Evolutionary conservation across 2,329 filamentous ascomycete species (phyloP), one percentile per base, ranked within the genome.

Genomic region (Fusarium napiforme): DNA sequence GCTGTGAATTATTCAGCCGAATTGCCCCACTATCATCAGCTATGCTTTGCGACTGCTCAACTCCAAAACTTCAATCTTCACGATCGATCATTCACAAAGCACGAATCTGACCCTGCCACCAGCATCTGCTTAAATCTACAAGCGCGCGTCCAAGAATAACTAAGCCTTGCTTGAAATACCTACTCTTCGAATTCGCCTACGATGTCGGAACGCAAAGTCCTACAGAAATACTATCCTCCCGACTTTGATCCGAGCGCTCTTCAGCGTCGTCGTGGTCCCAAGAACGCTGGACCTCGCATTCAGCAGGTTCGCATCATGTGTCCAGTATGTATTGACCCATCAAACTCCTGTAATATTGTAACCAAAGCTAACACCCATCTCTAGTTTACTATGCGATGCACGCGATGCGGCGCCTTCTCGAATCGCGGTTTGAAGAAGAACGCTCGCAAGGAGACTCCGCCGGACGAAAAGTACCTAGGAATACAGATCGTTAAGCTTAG

Each of bases 191-290:
- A 32, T 37, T 39, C 57, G 70, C 32, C 79, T 84, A 85, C 76
- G 77, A 96, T 96, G 94, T 95, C 93, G 75, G 94, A 97, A 85
- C 91, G 93, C 78, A 96, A 96, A 84, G 93, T 96, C 55, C 87
- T 95, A 83, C 78, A 81, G 72, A 89, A 90, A 80, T 90, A 89
- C 81, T 91, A 88, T 77, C 89, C 89, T 83, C 93, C 83, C 85
- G 94, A 98, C 82, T 99, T 98, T 83, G 96, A 99, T 83, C 96
- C 96, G 18, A 91, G 91, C 32, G 91, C 93, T 78, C 89, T 98
- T 83, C 87, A 88, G 32, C 91, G 93, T 23, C 91, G 90, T 70
- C 90, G 89, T 73, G 91, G 85, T 34, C 89, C 91, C 14, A 95
- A 95, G 81, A 85, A 90, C 63, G 88, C 89, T 11, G 95, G 94